A percentile compares a stretch with the other conserved stretches of the same genome.
Conservation (phyloP, 164 flowering plant species). For the Malania oleifera region DNA sequence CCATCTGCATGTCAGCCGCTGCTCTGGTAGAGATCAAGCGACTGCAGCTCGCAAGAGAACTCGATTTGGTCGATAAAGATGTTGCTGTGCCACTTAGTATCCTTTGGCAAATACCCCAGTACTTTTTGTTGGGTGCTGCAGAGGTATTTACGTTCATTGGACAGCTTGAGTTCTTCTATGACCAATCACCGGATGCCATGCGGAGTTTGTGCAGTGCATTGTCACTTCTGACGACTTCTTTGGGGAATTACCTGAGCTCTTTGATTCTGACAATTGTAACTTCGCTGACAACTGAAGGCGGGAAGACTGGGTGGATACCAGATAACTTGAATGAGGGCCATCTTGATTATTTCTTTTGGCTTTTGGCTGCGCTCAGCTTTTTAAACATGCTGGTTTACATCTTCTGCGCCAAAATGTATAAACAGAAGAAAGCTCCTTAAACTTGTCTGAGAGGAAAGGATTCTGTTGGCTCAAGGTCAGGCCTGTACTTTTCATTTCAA, state of each 20-base stretch:
- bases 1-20: conserved; percentile 70
- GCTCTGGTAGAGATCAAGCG: conserved; percentile 72
- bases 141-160: conserved; percentile 65
- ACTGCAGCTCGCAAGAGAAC: conserved; percentile 44
- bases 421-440: conserved; percentile 40
- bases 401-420: conserved; percentile 41
- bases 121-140: conserved; percentile 63
- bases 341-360: conserved; percentile 75
- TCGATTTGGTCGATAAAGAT: conserved; percentile 34
- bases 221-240: conserved; percentile 44
- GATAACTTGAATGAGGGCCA: conserved; percentile 66
- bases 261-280: conserved; percentile 57
- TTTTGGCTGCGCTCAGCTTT: conserved; percentile 61
- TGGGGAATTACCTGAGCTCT: conserved; percentile 68
- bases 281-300: conserved; percentile 42
- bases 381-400: conserved; percentile 47
- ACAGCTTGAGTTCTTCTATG: conserved; percentile 76
- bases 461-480: too few species aligned
- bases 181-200: conserved; percentile 81
- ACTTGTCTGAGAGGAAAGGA: conserved; percentile 7
- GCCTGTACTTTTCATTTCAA: too few species aligned
- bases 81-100: conserved; percentile 57
- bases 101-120: conserved; percentile 79
- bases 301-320: conserved; percentile 63
- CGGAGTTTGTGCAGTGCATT: conserved; percentile 66